Base-by-base conservation (phyloP, 176 grass and related monocot genomes). In the Poa pratensis region DNA sequence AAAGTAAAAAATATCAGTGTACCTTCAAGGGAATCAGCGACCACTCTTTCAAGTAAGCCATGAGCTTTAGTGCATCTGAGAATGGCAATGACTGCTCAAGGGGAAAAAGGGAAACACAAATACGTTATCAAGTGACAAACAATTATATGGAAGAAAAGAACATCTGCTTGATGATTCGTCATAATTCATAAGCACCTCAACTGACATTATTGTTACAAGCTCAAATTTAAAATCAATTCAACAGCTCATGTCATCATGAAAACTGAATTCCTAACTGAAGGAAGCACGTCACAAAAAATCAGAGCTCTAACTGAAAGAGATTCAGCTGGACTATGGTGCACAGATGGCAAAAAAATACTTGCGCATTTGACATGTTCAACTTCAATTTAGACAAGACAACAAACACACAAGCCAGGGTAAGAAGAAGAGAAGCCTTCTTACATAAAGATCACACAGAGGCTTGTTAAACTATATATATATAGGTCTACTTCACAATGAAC, bases 41-140 rank as follows among this genome's bases (percentile, higher is more conserved):
- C 96, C 96, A 98, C 86, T 95, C 89, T 80, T 93, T 95, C 80
- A 98, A 87, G 86, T 94, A 98, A 89, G 91, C 88, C 89, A 98
- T 93, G 64, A 98, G 89, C 83, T 98, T 98, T 73, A 95, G 84
- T 60, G 93, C 87, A 78, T 98, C 96, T 37, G 96, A 98, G 83
- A 98, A 98, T 20, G 96, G 93, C 74, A 98, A 84, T 27, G 96
- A 89, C 96, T 98, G 87, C 54, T 73, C 80, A 40, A 84, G 50
- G 61, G 18, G 49, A 4, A 9, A 39, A 67, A 65, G 9, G 71
- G 63, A 80, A 62, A 80, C 2, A 85, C 30, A 20, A 60, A 81
- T 46, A 69, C 76, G 69, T 82, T 59, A 3, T n/a, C 59, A 90
- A 28, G 70, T 61, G 15, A 62, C 79, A 75, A 61, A 55, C 18